Evolutionary conservation across 148 eudicot species (phyloP), one percentile per base, ranked within the genome.

Genomic region (Mesembryanthemum crystallinum): DNA sequence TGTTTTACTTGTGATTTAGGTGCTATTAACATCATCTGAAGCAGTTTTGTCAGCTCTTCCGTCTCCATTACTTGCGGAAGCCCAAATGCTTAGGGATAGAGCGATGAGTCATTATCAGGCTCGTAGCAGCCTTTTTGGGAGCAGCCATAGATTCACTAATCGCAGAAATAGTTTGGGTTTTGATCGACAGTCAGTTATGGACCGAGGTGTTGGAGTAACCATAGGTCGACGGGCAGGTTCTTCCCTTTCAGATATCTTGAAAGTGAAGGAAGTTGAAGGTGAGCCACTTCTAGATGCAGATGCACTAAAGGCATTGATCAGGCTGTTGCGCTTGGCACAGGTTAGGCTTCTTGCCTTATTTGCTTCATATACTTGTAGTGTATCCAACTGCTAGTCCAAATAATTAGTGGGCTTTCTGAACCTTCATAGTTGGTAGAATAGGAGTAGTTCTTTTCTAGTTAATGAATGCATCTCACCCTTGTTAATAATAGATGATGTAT

Each of bases 71-170:
- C 97, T 92, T 77, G 98, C 94, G 24, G 98, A 94, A 88, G 98
- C 97, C 42, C 98, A 92, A 78, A 88, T 95, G 97, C 94, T 95
- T 24, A 87, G 98, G 87, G 98, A 95, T 79, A 88, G 98, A 85
- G 96, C 96, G 52, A 89, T 92, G 97, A 92, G 97, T 78, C 98
- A 92, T 77, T 92, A 95, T 83, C 97, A 95, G 79, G 98, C 98
- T 76, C 97, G 92, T 74, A 92, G 97, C 81, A 92, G 97, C 83
- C 80, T 92, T 81, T 89, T 95, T 84, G 98, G 98, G 76, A 74
- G 84, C 81, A 85, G 84, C 86, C 96, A 92, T 75, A 88, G 98
- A 78, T 83, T 89, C 21, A 76, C 82, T 69, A 81, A 58, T 87
- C 77, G 92, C 77, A 88, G 96, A 80, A 92, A 86, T 81, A 86